Conservation (phyloP, 1,284 basidiomycete species). For the Wolfiporia cocos region DNA sequence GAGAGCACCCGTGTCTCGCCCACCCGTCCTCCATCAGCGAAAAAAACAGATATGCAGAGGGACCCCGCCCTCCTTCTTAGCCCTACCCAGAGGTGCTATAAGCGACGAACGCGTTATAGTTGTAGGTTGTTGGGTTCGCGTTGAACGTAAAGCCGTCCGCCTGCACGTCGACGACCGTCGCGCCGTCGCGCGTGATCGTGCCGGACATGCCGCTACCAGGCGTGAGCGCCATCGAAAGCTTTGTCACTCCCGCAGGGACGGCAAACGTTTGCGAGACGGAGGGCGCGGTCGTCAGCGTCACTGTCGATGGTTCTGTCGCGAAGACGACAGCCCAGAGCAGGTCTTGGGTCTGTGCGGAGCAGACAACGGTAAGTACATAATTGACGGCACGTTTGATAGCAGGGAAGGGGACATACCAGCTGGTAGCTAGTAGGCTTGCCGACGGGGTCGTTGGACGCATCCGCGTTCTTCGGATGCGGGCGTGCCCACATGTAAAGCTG, state of each 20-base stretch:
- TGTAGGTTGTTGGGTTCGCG: constrained; percentile 46
- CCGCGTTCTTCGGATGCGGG: constrained; percentile 58
- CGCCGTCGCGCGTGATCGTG: constrained; percentile 46
- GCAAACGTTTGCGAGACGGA: constrained; percentile 40
- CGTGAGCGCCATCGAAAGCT: constrained; percentile 54
- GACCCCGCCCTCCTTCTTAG: not conserved
- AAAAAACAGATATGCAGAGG: not conserved
- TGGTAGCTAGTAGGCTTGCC: constrained; percentile 51
- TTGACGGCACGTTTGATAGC: not conserved
- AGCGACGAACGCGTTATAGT: constrained; percentile 60
- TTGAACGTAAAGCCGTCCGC: constrained; percentile 48
- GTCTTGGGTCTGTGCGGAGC: constrained; percentile 37
- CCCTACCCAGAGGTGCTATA: constrained; percentile 13
- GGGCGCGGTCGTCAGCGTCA: constrained; percentile 46
- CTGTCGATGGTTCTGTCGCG: constrained; percentile 44
- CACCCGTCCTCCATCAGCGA: not conserved
- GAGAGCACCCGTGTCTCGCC: no score
- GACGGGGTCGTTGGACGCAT: constrained; percentile 41
- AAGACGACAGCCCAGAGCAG: constrained; percentile 64
- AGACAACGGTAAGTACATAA: not conserved
- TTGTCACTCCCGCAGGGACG: constrained; percentile 56
- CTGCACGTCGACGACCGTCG: constrained; percentile 43
- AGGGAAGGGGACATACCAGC: constrained; percentile 28
- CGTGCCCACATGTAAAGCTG: constrained; percentile 70
- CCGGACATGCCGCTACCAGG: constrained; percentile 59